These are phyloP conservation scores for Wickerhamomyces sp. DNA, from an alignment of 1,139 yeast species.

Conservation along the genomic window DNA sequence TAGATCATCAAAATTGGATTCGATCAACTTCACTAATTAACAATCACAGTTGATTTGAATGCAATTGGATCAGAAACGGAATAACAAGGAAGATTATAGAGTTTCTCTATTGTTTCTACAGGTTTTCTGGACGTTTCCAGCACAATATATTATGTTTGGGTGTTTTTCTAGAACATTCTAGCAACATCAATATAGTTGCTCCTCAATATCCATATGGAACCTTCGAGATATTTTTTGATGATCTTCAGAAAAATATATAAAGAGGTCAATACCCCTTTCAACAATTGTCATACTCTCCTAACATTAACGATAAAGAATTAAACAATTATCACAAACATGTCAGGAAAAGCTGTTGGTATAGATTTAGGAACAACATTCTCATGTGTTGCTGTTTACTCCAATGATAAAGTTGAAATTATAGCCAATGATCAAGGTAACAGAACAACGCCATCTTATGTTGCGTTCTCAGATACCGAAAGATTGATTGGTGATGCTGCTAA, in stretches of 20 bases:
- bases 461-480: slow-evolving; percentile 63
- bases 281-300: background rate
- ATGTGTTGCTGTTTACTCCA: slow-evolving; percentile 73
- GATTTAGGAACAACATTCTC: slow-evolving; percentile 86
- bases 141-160: no score
- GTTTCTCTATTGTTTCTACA: no score
- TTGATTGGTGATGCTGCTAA: slow-evolving; percentile 70
- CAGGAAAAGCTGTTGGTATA: slow-evolving; percentile 76
- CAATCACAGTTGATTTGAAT: no score
- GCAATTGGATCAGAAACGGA: no score
- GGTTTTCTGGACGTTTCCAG: no score
- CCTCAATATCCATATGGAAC: slow-evolving; percentile 4
- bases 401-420: slow-evolving; percentile 68
- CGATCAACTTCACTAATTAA: no score
- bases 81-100: no score
- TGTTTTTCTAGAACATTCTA: slow-evolving; percentile 4
- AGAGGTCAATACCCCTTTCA: background rate
- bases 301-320: slow-evolving; percentile 5
- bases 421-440: slow-evolving; percentile 72
- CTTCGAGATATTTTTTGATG: slow-evolving; percentile 7
- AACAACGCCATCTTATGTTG: slow-evolving; percentile 68
- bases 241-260: slow-evolving; percentile 5
- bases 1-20: no score
- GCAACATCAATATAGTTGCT: slow-evolving; percentile 2
- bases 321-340: slow-evolving; percentile 32